These are phyloP conservation scores for Lithocarpus polystachyus DNA, from an alignment of 306 rosid species.

Conservation along the genomic window DNA sequence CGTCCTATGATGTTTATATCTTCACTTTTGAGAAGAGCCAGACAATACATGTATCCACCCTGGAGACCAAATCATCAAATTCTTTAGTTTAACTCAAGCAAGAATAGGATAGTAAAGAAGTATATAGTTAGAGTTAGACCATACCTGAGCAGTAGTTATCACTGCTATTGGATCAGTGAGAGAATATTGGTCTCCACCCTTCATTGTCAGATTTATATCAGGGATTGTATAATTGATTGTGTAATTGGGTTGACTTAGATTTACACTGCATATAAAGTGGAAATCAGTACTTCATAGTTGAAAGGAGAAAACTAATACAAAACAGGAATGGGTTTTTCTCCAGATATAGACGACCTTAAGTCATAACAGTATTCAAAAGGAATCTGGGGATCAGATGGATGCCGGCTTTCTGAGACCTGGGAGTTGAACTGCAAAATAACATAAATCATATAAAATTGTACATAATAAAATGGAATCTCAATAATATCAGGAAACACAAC, in stretches of 20 bases:
- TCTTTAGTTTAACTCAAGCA: constrained; percentile 3
- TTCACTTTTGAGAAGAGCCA: constrained; percentile 56
- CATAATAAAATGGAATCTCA: constrained; percentile 4
- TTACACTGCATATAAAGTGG: constrained; percentile 40
- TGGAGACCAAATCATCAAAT: constrained; percentile 34
- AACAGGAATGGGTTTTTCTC: neutral
- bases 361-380: constrained; percentile 86
- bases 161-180: constrained; percentile 29
- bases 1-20: constrained; percentile 79
- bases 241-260: neutral
- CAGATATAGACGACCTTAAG: constrained; percentile 40
- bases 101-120: constrained; percentile 5
- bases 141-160: neutral
- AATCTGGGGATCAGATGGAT: constrained; percentile 15
- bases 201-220: constrained; percentile 57
- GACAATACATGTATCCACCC: constrained; percentile 39
- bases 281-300: constrained; percentile 27
- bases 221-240: constrained; percentile 12
- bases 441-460: neutral
- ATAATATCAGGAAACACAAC: constrained; percentile 4
- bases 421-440: constrained; percentile 58
- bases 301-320: constrained; percentile 1
- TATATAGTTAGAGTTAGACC: constrained; percentile 8
- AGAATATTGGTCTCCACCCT: constrained; percentile 58
- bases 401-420: constrained; percentile 26